These are phyloP conservation scores for Paspalum vaginatum DNA, from an alignment of 176 grass and related monocot species.

Conservation along the genomic window DNA sequence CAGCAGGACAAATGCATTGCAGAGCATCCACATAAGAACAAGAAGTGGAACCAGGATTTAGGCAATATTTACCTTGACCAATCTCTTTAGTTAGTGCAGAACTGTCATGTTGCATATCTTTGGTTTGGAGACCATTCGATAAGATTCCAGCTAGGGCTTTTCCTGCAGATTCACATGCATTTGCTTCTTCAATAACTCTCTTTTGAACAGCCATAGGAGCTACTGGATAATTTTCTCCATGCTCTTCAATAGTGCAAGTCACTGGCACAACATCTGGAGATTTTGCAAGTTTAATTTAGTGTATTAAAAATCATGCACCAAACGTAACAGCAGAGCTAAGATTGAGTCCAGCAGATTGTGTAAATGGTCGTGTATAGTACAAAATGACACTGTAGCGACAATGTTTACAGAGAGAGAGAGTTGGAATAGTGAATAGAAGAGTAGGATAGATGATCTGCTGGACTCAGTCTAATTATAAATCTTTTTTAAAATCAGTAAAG, in stretches of 20 bases:
- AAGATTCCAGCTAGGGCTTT: neutral
- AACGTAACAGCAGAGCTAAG: neutral
- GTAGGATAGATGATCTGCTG: too few species aligned
- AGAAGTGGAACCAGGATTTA: neutral
- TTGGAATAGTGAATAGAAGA: too few species aligned
- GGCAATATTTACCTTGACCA: neutral
- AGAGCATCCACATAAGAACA: slow-evolving; percentile 5
- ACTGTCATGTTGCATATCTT: neutral
- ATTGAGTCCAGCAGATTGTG: too few species aligned
- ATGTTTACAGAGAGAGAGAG: too few species aligned
- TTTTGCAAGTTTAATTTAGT: neutral
- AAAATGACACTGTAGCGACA: too few species aligned
- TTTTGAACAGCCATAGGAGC: neutral
- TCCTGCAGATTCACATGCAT: neutral
- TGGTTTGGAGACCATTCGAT: neutral
- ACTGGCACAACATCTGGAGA: neutral
- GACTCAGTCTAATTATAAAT: too few species aligned
- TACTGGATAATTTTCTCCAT: neutral
- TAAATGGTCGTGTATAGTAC: too few species aligned
- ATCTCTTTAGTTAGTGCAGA: neutral
- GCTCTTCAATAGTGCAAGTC: neutral
- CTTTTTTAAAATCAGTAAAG: neutral
- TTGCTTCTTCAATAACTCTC: neutral
- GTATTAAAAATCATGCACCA: neutral
- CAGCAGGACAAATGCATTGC: neutral